Evolutionary conservation across 108 stramenopile species (phyloP).

Genomic region (Skeletonema grethae): DNA sequence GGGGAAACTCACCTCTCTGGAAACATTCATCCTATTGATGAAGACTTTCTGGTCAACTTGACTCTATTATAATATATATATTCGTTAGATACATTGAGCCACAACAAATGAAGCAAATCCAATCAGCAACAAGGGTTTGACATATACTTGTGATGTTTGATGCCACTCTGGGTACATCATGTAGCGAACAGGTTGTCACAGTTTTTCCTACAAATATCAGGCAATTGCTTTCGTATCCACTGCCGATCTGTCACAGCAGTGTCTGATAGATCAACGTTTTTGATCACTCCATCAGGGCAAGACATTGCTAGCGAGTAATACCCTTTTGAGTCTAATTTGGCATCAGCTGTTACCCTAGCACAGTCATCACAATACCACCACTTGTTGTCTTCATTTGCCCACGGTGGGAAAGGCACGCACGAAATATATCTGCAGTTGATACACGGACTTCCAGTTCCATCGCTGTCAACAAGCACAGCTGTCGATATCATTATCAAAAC

Average conservation of each 20-base stretch:
- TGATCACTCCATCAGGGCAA: conserved; percentile 69
- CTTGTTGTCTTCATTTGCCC: conserved; percentile 60
- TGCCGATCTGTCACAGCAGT: conserved; percentile 56
- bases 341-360: conserved; percentile 51
- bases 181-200: conserved; percentile 62
- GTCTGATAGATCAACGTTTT: conserved; percentile 55
- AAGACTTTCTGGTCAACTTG: not conserved
- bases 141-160: not conserved
- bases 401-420: conserved; percentile 83
- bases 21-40: too few species aligned
- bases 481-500: conserved; percentile 69
- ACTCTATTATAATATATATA: not conserved
- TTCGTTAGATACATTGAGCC: not conserved
- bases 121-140: not conserved
- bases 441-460: conserved; percentile 70
- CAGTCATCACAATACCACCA: conserved; percentile 95
- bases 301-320: conserved; percentile 54
- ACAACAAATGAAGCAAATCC: not conserved
- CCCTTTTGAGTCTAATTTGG: conserved; percentile 49
- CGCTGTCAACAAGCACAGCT: conserved; percentile 61
- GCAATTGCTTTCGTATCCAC: conserved; percentile 54
- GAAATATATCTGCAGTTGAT: conserved; percentile 74
- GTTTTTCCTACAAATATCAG: conserved; percentile 58
- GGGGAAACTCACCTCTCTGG: too few species aligned
- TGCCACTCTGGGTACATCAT: not conserved